phyloP scores from a whole-genome alignment of 2,329 filamentous ascomycete genomes.

The Hymenoscyphus linearis region DNA sequence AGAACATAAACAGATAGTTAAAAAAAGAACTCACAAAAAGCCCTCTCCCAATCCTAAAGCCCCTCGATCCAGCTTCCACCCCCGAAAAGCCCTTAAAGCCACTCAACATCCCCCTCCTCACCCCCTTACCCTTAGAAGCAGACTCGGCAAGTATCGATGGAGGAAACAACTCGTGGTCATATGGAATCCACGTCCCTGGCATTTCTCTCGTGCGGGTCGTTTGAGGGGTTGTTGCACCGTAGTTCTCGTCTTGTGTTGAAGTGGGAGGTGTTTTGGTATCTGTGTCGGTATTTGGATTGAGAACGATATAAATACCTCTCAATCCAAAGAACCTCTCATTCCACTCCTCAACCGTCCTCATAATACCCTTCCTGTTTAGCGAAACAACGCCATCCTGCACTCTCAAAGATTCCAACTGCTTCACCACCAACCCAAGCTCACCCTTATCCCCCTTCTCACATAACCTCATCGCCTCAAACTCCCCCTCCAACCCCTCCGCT shows the following conservation, averaged over 20 bases:
- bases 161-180: constrained; percentile 16
- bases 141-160: not conserved
- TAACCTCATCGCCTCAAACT: constrained; percentile 24
- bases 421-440: constrained; percentile 35
- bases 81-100: constrained; percentile 11
- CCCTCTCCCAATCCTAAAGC: constrained; percentile 21
- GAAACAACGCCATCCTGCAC: not conserved
- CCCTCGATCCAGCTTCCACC: constrained; percentile 4
- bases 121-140: not conserved
- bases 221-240: no score
- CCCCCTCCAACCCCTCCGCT: constrained; percentile 35
- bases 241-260: no score
- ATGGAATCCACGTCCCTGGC: constrained; percentile 41
- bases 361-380: constrained; percentile 29
- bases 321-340: constrained; percentile 52
- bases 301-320: constrained; percentile 40
- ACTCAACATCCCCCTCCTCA: constrained; percentile 6
- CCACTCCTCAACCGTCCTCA: constrained; percentile 47
- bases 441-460: constrained; percentile 23
- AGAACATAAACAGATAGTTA: not conserved
- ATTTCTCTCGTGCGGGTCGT: not conserved
- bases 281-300: not conserved
- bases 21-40: constrained; percentile 12
- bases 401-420: constrained; percentile 37
- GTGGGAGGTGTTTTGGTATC: no score